A percentile compares a stretch with the other conserved stretches of the same genome.
phyloP scores from a whole-genome alignment of 176 grass and related monocot species.

The Puccinellia tenuiflora region DNA sequence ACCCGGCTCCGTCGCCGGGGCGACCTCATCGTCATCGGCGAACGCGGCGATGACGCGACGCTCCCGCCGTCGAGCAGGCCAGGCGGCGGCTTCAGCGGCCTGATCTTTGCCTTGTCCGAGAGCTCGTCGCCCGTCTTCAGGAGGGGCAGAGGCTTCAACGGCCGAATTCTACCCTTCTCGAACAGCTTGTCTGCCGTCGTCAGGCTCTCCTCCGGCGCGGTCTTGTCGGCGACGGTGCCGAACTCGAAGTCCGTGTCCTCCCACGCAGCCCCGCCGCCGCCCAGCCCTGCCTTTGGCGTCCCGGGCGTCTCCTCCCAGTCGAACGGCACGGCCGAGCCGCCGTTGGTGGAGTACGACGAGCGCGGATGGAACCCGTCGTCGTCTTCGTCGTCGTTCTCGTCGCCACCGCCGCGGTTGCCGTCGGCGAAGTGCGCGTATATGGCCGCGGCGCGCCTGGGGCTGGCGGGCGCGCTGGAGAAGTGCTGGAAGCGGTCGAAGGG shows the following conservation, averaged over 20 bases:
- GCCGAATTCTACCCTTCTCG: constrained; percentile 51
- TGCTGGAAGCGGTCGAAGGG: constrained; percentile 65
- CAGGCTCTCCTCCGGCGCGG: constrained; percentile 18
- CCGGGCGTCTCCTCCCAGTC: constrained; percentile 86
- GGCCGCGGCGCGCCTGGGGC: constrained; percentile 62
- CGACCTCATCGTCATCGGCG: constrained; percentile 45
- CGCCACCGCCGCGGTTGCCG: background rate
- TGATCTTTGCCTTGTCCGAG: constrained; percentile 47
- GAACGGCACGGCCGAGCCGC: constrained; percentile 60
- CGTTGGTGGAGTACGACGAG: constrained; percentile 19
- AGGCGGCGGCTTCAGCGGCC: constrained; percentile 81
- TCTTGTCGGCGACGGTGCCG: constrained; percentile 34
- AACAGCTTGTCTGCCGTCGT: constrained; percentile 63
- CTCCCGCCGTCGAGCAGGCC: constrained; percentile 51
- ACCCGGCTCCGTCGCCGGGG: constrained; percentile 38
- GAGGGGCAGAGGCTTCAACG: constrained; percentile 42
- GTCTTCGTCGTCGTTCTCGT: background rate
- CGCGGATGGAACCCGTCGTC: constrained; percentile 22
- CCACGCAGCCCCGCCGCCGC: constrained; percentile 14
- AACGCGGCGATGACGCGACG: constrained; percentile 44
- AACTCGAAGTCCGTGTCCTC: constrained; percentile 67
- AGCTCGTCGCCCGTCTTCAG: constrained; percentile 39
- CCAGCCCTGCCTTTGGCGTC: constrained; percentile 56
- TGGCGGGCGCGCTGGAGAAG: constrained; percentile 76
- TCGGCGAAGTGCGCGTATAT: constrained; percentile 51